These are phyloP conservation scores for Didymella keratinophila DNA, from an alignment of 2,329 filamentous ascomycete genomes.

Conservation along the genomic window DNA sequence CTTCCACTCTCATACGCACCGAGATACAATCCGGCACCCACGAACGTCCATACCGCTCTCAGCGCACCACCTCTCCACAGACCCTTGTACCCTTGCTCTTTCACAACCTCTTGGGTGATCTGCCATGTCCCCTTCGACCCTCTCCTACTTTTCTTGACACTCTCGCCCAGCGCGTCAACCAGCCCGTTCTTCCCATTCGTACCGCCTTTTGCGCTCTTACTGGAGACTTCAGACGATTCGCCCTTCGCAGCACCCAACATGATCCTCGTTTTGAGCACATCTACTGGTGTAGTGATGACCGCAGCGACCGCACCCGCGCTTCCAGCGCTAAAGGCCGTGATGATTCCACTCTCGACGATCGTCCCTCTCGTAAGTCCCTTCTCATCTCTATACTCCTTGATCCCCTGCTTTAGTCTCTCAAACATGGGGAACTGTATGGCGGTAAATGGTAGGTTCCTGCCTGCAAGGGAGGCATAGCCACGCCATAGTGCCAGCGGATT, in stretches of 20 bases:
- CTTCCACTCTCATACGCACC: slow-evolving; percentile 86
- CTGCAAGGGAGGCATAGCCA: slow-evolving; percentile 83
- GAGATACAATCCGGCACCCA: slow-evolving; percentile 84
- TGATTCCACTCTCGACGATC: slow-evolving; percentile 70
- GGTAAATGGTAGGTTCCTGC: slow-evolving; percentile 85
- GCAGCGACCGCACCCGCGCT: slow-evolving; percentile 77
- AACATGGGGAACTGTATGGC: slow-evolving; percentile 89
- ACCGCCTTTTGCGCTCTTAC: slow-evolving; percentile 8
- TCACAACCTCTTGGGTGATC: slow-evolving; percentile 71
- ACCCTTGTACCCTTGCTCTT: slow-evolving; percentile 72
- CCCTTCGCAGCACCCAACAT: slow-evolving; percentile 68
- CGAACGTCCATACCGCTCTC: slow-evolving; percentile 79
- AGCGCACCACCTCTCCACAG: slow-evolving; percentile 79
- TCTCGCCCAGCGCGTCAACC: slow-evolving; percentile 54
- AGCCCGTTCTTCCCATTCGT: slow-evolving; percentile 26
- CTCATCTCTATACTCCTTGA: slow-evolving; percentile 58
- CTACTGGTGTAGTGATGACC: slow-evolving; percentile 84
- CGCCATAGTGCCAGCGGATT: slow-evolving; percentile 65
- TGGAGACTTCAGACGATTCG: background rate
- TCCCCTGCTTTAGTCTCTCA: slow-evolving; percentile 69
- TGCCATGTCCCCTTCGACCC: slow-evolving; percentile 57
- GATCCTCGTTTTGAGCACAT: slow-evolving; percentile 88
- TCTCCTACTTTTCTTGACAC: slow-evolving; percentile 39
- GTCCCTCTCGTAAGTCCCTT: slow-evolving; percentile 48
- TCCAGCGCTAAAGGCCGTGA: slow-evolving; percentile 78